A percentile compares a stretch with the other conserved stretches of the same genome.
These are phyloP conservation scores for Solanum virginianum DNA, from an alignment of 257 asterid species.

Conservation along the genomic window DNA sequence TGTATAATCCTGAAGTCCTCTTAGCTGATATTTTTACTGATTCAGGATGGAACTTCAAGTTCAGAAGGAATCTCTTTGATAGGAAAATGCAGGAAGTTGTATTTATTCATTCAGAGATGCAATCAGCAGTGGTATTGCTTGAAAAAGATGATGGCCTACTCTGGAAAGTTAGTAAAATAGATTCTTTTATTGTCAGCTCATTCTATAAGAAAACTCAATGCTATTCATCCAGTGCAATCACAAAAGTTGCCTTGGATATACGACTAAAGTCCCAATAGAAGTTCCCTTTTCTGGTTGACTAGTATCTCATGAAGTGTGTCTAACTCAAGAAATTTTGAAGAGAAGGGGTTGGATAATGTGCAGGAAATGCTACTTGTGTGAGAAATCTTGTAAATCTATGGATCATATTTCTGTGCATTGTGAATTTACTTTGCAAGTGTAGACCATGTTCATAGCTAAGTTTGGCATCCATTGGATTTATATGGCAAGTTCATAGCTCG, in stretches of 20 bases:
- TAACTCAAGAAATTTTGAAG: not conserved
- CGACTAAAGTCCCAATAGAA: not conserved
- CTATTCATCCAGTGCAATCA: not conserved
- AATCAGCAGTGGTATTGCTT: not conserved
- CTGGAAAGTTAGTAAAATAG: not conserved
- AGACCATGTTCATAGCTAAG: not conserved
- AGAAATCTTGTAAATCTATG: not conserved
- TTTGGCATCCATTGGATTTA: not conserved
- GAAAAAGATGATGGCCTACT: not conserved
- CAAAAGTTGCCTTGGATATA: not conserved
- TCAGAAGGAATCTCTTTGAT: not conserved
- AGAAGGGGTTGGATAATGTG: not conserved
- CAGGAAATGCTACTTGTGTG: not conserved
- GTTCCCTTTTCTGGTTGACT: not conserved
- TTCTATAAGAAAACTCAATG: not conserved
- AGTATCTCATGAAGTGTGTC: not conserved
- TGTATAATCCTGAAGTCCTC: not conserved
- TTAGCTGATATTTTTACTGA: not conserved
- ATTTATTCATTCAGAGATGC: not conserved
- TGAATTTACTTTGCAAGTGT: not conserved
- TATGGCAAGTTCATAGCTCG: not conserved
- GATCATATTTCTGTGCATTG: not conserved
- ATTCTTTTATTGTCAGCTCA: not conserved
- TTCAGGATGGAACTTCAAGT: not conserved
- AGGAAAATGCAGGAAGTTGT: not conserved